Conservation (phyloP, 495 filamentous ascomycete species). For the Thozetella sp. region DNA sequence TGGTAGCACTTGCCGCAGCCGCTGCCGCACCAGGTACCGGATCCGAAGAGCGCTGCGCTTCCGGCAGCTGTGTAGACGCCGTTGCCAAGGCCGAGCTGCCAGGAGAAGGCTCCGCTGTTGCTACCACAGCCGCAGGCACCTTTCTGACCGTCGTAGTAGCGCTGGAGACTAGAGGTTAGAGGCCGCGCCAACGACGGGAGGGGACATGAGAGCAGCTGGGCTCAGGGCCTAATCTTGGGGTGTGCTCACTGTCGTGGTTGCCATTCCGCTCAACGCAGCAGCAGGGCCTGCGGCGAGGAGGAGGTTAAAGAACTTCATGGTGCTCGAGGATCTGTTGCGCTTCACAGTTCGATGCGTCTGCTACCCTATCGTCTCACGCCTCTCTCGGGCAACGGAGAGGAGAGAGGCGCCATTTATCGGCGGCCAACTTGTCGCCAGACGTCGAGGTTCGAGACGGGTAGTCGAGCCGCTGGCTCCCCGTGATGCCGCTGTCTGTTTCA, state of each 20-base stretch:
- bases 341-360: not conserved
- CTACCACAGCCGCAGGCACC: conserved; percentile 36
- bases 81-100: conserved; percentile 23
- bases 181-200: not conserved
- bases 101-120: conserved; percentile 15
- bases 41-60: conserved; percentile 30
- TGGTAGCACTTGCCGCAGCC: conserved; percentile 43
- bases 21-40: conserved; percentile 33
- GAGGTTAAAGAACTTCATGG: not conserved
- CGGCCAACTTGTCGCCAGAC: not conserved
- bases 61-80: conserved; percentile 32
- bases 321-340: not conserved
- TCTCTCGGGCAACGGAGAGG: too few relatives aligned
- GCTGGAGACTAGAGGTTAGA: conserved; percentile 12
- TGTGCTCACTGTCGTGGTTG: conserved; percentile 9
- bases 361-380: too few relatives aligned
- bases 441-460: not conserved
- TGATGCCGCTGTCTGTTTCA: not conserved
- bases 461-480: not conserved
- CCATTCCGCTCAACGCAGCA: conserved; percentile 6
- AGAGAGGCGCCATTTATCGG: not conserved
- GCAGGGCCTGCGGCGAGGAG: conserved; percentile 3
- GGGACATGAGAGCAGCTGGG: not conserved
- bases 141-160: conserved; percentile 32
- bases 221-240: not conserved